phyloP scores from a whole-genome alignment of 169 alveolate species.

The Cryptosporidium sp. region DNA sequence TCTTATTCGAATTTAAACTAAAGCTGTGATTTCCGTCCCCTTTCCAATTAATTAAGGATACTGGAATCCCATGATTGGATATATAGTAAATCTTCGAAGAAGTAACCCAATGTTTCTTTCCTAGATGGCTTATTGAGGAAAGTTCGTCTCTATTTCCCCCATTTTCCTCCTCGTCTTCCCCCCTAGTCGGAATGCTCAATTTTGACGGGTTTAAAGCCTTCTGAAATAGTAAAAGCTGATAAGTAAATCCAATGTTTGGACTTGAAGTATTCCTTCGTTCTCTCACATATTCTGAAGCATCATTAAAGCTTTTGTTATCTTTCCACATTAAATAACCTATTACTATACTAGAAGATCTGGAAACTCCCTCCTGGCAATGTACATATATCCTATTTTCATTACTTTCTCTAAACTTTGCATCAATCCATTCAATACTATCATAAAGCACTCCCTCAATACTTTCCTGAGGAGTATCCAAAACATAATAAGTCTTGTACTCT shows the following conservation, averaged over 20 bases:
- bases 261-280: conserved; percentile 75
- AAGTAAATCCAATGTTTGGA: conserved; percentile 79
- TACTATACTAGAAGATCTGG: conserved; percentile 78
- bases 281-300: conserved; percentile 80
- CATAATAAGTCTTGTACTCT: conserved; percentile 74
- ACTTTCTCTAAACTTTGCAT: conserved; percentile 40
- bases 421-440: conserved; percentile 74
- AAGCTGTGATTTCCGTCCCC: conserved; percentile 2
- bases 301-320: conserved; percentile 57
- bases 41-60: conserved; percentile 50
- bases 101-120: conserved; percentile 16
- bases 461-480: conserved; percentile 75
- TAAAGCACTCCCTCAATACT: conserved; percentile 75
- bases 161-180: neutral
- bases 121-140: neutral
- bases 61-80: conserved; percentile 17
- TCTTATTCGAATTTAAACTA: conserved; percentile 3
- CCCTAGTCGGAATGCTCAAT: too few species aligned
- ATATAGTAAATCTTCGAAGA: conserved; percentile 26
- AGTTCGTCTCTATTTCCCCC: neutral
- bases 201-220: neutral
- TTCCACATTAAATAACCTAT: conserved; percentile 80
- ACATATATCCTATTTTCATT: conserved; percentile 73
- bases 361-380: conserved; percentile 81
- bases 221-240: conserved; percentile 74